Evolutionary conservation across 139 green algal species (phyloP).

Genomic region (Chlamydomonas schloesseri): DNA sequence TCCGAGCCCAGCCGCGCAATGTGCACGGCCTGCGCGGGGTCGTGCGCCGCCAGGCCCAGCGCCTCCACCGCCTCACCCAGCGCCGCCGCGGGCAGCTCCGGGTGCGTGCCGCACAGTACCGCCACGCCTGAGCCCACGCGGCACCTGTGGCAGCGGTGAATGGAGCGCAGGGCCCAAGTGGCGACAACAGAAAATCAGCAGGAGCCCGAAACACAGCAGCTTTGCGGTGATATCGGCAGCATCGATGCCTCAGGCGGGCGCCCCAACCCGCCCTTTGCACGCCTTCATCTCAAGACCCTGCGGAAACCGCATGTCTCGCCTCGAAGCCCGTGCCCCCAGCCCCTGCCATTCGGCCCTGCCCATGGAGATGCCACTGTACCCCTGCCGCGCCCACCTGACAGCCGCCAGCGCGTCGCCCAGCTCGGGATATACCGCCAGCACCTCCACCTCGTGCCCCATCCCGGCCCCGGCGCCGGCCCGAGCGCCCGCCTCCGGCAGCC

Average conservation of each 20-base stretch:
- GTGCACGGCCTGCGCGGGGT: not conserved
- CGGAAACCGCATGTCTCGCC: no score
- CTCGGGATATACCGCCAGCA: constrained; percentile 54
- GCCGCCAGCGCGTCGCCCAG: constrained; percentile 5
- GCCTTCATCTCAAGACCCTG: no score
- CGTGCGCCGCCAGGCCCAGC: not conserved
- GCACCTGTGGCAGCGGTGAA: constrained; percentile 35
- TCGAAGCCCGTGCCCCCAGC: no score
- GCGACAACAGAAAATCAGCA: no score
- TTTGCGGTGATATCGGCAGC: no score
- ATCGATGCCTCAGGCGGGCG: no score
- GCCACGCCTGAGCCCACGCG: constrained; percentile 57
- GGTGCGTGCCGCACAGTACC: constrained; percentile 75
- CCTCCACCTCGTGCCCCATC: not conserved
- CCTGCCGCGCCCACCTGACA: not conserved
- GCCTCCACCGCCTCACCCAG: not conserved
- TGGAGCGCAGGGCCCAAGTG: not conserved
- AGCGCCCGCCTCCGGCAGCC: not conserved
- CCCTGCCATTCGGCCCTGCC: no score
- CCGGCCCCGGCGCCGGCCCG: not conserved
- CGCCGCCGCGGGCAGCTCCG: constrained; percentile 63
- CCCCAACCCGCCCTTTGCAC: no score
- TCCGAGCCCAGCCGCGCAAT: constrained; percentile 15
- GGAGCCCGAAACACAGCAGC: no score
- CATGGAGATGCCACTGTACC: no score